phyloP scores from a whole-genome alignment of 441 rosid species.

The Adansonia gregorii region DNA sequence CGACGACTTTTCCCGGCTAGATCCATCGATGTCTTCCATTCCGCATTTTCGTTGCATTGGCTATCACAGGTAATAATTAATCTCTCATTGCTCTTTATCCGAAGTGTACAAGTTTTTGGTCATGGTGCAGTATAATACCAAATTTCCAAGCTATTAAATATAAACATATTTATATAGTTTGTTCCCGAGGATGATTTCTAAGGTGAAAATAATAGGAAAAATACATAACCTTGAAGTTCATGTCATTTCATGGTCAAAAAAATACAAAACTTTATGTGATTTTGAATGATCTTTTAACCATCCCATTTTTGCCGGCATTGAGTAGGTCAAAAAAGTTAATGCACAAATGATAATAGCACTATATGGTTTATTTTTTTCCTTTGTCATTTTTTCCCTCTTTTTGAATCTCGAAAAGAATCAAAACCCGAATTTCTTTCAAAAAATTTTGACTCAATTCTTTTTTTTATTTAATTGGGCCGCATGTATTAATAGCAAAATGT shows the following conservation, averaged over 20 bases:
- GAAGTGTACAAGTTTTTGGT: background rate
- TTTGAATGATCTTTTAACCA: constrained; percentile 11
- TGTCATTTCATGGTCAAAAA: background rate
- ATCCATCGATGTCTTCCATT: constrained; percentile 78
- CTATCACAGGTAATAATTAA: constrained; percentile 76
- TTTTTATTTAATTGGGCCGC: background rate
- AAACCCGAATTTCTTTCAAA: constrained; percentile 11
- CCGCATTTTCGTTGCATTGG: constrained; percentile 95
- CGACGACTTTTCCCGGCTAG: constrained; percentile 79
- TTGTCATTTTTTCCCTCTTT: background rate
- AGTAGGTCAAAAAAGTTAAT: constrained; percentile 30
- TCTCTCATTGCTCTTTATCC: background rate
- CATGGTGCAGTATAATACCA: background rate
- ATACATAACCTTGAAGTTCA: background rate
- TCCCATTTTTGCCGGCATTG: constrained; percentile 23
- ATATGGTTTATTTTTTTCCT: background rate
- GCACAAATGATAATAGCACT: background rate
- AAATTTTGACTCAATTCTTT: background rate
- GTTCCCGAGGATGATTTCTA: constrained; percentile 30
- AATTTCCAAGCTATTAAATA: background rate
- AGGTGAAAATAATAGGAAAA: constrained; percentile 12
- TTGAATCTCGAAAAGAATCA: background rate
- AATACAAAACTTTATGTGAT: background rate
- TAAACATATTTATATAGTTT: background rate
- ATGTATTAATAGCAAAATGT: background rate